Base-by-base conservation (phyloP, 768 basidiomycete species). In the Mycena chlorophos region DNA sequence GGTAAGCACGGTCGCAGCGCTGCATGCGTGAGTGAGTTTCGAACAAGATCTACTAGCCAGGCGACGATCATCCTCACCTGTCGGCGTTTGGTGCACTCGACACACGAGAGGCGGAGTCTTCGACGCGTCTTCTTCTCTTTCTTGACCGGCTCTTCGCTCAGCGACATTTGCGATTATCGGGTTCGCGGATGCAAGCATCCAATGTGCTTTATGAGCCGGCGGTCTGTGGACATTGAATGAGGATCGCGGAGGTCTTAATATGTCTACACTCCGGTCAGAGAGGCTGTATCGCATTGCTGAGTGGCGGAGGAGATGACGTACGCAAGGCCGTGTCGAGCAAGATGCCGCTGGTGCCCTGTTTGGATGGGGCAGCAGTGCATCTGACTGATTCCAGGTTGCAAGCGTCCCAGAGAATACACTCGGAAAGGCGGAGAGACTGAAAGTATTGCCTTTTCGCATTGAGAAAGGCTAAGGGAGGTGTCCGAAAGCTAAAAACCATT, bases 71-170 rank as follows among this genome's bases (percentile, higher is more conserved):
- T 38, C 65, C 74, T 57, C 59, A 79, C 80, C 72, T 82, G 81
- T 53, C 81, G 72, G 47, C 81, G 73, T 63, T 80, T 81, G 1
- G 82, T 79, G 60, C 81, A 83, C 62, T 82, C 81, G 5, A 82
- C 77, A 59, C 82, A 83, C 62, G 79, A 80, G 29, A 81, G 67
- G 40, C 80, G 74, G 53, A 80, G 72, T 17, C 81, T 70, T 56
- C 77, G 66, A 8, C 80, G 72, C 19, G 78, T 79, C 66, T 78
- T 80, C 69, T 82, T 83, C 58, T 74, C 76, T 58, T 75, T 79
- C 20, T 62, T 62, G 38, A 23, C 28, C 16, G 46, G 1, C 4
- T 59, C 62, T 40, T 56, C 25, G 17, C 37, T 37, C 43, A 51
- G 45, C 19, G 59, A 47, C 59, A 55, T 58, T 39, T 37, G 14